Conservation (phyloP, 163 green algal species). For the Scenedesmus sp. region DNA sequence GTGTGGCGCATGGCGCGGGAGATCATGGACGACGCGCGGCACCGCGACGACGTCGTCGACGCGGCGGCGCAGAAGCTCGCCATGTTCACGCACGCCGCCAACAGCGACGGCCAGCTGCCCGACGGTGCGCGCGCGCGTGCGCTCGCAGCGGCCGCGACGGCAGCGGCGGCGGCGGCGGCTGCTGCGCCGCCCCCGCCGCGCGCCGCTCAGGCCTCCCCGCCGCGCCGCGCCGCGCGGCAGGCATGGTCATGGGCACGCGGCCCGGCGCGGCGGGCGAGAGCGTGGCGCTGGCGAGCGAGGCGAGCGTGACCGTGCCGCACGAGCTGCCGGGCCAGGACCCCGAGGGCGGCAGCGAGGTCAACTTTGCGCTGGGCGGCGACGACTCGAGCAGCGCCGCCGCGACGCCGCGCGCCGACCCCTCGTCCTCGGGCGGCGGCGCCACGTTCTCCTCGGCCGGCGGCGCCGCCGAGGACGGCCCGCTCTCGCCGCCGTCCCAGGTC, state of each 20-base stretch:
- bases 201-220: background rate
- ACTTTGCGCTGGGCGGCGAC: constrained; percentile 43
- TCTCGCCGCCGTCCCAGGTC: no score
- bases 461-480: background rate
- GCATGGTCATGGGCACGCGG: constrained; percentile 56
- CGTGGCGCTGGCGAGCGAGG: constrained; percentile 18
- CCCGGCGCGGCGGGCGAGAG: constrained; percentile 28
- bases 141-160: no score
- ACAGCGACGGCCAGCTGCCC: constrained; percentile 1
- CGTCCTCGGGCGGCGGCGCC: background rate
- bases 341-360: constrained; percentile 59
- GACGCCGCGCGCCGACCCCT: constrained; percentile 27
- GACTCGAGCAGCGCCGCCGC: constrained; percentile 26
- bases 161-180: no score
- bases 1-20: constrained; percentile 65
- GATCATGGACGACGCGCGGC: constrained; percentile 52
- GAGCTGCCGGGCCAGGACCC: constrained; percentile 57
- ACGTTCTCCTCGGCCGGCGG: background rate
- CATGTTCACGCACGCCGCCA: constrained; percentile 39
- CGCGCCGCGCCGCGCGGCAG: background rate
- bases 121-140: constrained; percentile 7
- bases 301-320: constrained; percentile 46
- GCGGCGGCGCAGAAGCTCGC: constrained; percentile 16
- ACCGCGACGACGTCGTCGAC: constrained; percentile 34
- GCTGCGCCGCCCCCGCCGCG: background rate